Conservation (phyloP, 352 stramenopile genomes). For the Pythium pectinolyticum region DNA sequence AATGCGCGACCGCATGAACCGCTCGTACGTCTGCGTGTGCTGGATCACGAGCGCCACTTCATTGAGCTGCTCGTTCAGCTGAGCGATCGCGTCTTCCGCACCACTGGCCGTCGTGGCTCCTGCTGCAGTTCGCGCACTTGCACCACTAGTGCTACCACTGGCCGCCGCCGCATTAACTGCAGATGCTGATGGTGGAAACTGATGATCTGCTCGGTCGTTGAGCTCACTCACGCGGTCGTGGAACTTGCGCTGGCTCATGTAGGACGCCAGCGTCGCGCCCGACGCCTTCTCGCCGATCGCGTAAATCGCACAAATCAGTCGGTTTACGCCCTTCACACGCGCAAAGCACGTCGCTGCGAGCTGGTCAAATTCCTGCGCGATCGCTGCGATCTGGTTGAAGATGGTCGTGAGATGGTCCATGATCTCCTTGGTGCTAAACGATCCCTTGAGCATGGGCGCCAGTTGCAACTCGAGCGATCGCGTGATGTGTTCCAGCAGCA, state of each 20-base stretch:
- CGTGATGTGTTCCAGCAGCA: slow-evolving; percentile 56
- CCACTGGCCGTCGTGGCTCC: slow-evolving; percentile 10
- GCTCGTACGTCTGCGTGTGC: slow-evolving; percentile 88
- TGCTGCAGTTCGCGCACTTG: slow-evolving; percentile 9
- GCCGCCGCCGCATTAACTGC: slow-evolving; percentile 1
- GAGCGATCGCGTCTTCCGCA: slow-evolving; percentile 57
- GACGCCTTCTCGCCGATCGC: slow-evolving; percentile 55
- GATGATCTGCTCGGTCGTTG: slow-evolving; percentile 20
- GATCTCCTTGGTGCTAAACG: slow-evolving; percentile 74
- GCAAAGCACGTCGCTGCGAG: slow-evolving; percentile 58
- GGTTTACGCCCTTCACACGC: slow-evolving; percentile 47
- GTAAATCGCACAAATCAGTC: slow-evolving; percentile 60
- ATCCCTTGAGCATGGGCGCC: slow-evolving; percentile 33
- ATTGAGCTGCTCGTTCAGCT: slow-evolving; percentile 85
- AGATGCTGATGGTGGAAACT: slow-evolving; percentile 1
- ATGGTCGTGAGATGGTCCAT: slow-evolving; percentile 72
- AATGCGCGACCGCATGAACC: slow-evolving; percentile 81
- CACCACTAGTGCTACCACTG: background rate
- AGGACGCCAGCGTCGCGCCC: slow-evolving; percentile 56
- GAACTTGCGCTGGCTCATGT: slow-evolving; percentile 78
- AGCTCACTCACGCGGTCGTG: slow-evolving; percentile 51
- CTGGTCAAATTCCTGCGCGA: slow-evolving; percentile 59
- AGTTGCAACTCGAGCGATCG: slow-evolving; percentile 39
- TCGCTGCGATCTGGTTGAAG: slow-evolving; percentile 75
- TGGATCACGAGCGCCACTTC: slow-evolving; percentile 86